Evolutionary conservation across 2,329 filamentous ascomycete genomes (phyloP).

Genomic region (Fusarium mundagurra): DNA sequence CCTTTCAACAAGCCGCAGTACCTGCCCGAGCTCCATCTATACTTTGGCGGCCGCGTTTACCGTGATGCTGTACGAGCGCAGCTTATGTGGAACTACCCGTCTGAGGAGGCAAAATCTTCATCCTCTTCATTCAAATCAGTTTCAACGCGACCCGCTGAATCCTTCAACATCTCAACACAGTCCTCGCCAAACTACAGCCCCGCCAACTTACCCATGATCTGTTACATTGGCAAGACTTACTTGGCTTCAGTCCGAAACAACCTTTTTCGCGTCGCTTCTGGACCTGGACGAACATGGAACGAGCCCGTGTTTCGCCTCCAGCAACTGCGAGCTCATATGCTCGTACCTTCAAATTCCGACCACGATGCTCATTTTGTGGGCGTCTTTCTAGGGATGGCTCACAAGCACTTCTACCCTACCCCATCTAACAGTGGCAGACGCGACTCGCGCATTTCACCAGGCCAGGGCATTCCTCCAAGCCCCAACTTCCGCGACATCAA

Average conservation of each 20-base stretch:
- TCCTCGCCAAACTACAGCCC: conserved; percentile 37
- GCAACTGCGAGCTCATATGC: conserved; percentile 55
- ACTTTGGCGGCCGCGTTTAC: conserved; percentile 59
- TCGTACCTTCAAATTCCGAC: conserved; percentile 59
- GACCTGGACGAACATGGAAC: conserved; percentile 55
- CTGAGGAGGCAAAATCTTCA: conserved; percentile 37
- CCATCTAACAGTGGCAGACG: conserved; percentile 34
- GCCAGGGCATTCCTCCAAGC: conserved; percentile 29
- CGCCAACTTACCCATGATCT: conserved; percentile 49
- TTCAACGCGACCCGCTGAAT: conserved; percentile 49
- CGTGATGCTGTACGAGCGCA: conserved; percentile 58
- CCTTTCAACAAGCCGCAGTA: conserved; percentile 45
- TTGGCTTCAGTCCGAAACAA: conserved; percentile 57
- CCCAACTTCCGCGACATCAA: conserved; percentile 58
- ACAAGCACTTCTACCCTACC: conserved; percentile 60
- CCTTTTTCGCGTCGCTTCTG: conserved; percentile 57
- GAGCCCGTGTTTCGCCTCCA: conserved; percentile 60
- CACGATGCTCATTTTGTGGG: conserved; percentile 64
- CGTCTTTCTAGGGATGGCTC: conserved; percentile 66
- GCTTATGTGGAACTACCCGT: conserved; percentile 58
- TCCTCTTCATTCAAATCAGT: conserved; percentile 50
- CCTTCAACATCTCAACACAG: conserved; percentile 40
- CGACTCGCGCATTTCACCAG: conserved; percentile 42
- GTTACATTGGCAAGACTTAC: conserved; percentile 60
- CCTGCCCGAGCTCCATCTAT: conserved; percentile 57